Evolutionary conservation across 2,329 filamentous ascomycete species (phyloP), one percentile per base, ranked within the genome.

Genomic region (Knufia petricola): DNA sequence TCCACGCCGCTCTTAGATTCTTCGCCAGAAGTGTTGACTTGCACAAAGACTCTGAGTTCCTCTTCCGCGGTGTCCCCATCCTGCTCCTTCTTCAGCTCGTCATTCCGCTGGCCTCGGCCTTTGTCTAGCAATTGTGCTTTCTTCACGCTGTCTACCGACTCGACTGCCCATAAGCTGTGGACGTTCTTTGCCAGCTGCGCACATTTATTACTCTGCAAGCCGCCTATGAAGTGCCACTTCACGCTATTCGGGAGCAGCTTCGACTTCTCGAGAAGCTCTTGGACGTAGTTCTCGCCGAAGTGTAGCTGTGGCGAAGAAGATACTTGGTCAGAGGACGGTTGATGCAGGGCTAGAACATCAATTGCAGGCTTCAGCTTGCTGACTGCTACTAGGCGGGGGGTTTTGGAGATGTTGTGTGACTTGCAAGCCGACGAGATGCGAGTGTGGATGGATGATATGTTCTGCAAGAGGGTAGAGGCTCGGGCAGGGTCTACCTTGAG

Each of bases 201-300:
- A 75, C 88, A 95, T 71, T 96, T 95, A 58, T 89, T 94, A 12
- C 85, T 89, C 68, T 98, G 92, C 32, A 98, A 70, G 0, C 85
- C 87, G 32, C 92, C 92, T 64, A 96, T 98, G 66, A 96, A 95
- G 67, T 98, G 92, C 92, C 92, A 98, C 59, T 77, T 76, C 56
- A 98, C 85, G 28, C 75, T 76, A 13, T 21, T 46, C 0, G 92
- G 90, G 9, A 98, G 77, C 17, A 95, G 64, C 30, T 77, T 76
- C 1, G 87, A 84, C 67, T 98, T 98, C 64, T 94, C 84, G 51
- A 77, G 75, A 47, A 98, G 77, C 67, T 98, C 92, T 67, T 90
- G 85, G 3, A 84, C 76, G 70, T 98, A 98, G 72, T 98, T 98
- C 69, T 98, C 92, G 59, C 92, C 92, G 65, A 96, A 96, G 69